Evolutionary conservation across 169 alveolate species (phyloP), one percentile per base, ranked within the genome.

Genomic region (Eimeria acervulina): DNA sequence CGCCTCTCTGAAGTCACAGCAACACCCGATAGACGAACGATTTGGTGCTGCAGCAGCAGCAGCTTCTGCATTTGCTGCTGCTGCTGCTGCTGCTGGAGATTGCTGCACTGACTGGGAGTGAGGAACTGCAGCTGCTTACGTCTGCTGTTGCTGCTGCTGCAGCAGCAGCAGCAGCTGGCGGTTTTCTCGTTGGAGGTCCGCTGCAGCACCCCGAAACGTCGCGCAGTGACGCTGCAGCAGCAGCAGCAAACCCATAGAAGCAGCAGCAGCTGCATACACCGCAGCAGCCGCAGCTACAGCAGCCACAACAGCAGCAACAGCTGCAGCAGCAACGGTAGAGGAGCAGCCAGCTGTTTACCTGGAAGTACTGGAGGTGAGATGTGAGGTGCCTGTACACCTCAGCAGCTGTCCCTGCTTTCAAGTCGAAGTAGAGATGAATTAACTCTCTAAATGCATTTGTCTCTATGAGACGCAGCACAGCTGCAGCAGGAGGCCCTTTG

Each of bases 331-430:
- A 72, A 5, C 26, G 44, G 44, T 21, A 13, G 83, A 15, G 83
- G 47, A n/a, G 42, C 47, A 19, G 83, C 47, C 36, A 17, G 74
- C 8, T 3, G 13, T 8, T 21, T 33, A 76, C 87, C 87, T 76
- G 87, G 59, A 76, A 76, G 59, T 76, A 76, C 61, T 76, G 87
- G n/a, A 76, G 87, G 87, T 76, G 87, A 15, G 55, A 17, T 7
- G 87, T 76, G 36, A 76, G 87, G 87, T 76, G 87, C 44, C 87
- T 76, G 28, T 76, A 76, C 87, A 76, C 87, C 87, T 76, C 87
- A 33, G 87, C 87, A 40, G 87, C 52, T 6, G 55, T 76, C 15
- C 61, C 87, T 40, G 87, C 55, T 31, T 36, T 36, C 17, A 76
- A 23, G 28, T 76, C 87, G 17, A 76, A 76, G 52, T 76, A 76